phyloP scores from a whole-genome alignment of 2,329 filamentous ascomycete genomes.

The Cryphonectria carpinicola region DNA sequence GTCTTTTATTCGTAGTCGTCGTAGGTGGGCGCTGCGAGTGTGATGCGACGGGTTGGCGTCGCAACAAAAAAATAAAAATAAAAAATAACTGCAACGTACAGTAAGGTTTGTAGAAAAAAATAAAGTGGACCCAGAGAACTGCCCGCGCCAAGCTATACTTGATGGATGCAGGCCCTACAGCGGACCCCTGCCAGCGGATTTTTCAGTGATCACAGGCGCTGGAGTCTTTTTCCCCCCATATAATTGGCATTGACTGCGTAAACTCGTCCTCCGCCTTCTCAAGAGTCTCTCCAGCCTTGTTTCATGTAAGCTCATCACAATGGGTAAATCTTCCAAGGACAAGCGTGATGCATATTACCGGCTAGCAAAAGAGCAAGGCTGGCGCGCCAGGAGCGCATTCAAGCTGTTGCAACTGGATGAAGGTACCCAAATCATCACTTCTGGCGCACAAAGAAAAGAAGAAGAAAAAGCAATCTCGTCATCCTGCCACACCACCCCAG shows the following conservation, averaged over 20 bases:
- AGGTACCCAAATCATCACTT: slow-evolving; percentile 45
- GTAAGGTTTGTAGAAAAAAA: not conserved
- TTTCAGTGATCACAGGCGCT: slow-evolving; percentile 6
- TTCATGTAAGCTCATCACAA: slow-evolving; percentile 40
- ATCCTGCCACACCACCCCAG: not conserved
- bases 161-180: slow-evolving; percentile 1
- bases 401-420: slow-evolving; percentile 95
- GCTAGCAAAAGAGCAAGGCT: slow-evolving; percentile 97
- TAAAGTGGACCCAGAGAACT: not conserved
- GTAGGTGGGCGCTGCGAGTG: not conserved
- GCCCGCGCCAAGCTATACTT: slow-evolving; percentile 1
- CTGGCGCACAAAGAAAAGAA: not conserved
- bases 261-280: not conserved
- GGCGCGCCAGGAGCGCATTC: slow-evolving; percentile 94
- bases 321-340: slow-evolving; percentile 98
- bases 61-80: not conserved
- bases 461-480: not conserved
- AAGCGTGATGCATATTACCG: slow-evolving; percentile 98
- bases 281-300: not conserved
- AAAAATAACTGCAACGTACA: no score
- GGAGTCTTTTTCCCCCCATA: not conserved
- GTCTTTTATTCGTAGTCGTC: not conserved
- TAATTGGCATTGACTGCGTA: not conserved
- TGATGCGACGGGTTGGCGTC: not conserved
- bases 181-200: slow-evolving; percentile 18